phyloP scores from a whole-genome alignment of 768 basidiomycete genomes.

The Russula ochroleuca region DNA sequence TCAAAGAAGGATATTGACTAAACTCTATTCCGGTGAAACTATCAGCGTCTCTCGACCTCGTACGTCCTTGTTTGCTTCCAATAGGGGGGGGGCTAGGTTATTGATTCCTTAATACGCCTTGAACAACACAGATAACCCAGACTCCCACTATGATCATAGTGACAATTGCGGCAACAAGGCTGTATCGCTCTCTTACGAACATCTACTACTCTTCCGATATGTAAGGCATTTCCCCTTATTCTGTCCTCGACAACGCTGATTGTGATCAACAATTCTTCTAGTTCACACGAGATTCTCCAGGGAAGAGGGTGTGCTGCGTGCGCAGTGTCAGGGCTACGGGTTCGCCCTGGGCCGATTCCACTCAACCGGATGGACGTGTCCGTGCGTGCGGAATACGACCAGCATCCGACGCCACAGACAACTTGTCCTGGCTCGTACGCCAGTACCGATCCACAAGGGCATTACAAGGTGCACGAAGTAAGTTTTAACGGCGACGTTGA shows the following conservation, averaged over 20 bases:
- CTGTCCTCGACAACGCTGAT: background rate
- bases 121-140: background rate
- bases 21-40: no score
- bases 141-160: background rate
- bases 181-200: background rate
- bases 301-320: no score
- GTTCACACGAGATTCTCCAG: background rate
- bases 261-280: background rate
- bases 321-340: background rate
- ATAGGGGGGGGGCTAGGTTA: background rate
- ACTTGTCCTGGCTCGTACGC: no score
- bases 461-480: background rate
- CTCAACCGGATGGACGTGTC: background rate
- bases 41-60: background rate
- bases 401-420: background rate
- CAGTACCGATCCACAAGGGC: background rate
- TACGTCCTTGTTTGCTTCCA: background rate
- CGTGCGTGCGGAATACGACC: background rate
- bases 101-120: background rate
- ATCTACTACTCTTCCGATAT: background rate
- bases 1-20: background rate
- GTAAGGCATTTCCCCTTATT: background rate
- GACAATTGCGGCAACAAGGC: background rate
- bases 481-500: background rate
- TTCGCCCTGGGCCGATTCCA: background rate